Evolutionary conservation across 2,329 filamentous ascomycete genomes (phyloP), one percentile per base, ranked within the genome.

Genomic region (Dothistroma pini): DNA sequence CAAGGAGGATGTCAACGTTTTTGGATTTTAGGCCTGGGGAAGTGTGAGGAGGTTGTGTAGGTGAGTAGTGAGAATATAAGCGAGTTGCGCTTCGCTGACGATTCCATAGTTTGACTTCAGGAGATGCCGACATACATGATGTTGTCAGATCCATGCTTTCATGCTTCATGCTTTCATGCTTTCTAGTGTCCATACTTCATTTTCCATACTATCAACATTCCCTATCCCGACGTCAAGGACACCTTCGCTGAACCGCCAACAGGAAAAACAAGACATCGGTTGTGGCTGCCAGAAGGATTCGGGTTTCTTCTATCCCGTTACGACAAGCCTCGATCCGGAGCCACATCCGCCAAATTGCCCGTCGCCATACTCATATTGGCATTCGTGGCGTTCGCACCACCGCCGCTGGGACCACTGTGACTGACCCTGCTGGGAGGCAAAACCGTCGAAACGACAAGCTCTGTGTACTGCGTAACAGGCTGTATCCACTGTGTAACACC

Each of bases 401-500:
- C 22, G 68, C 49, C 58, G 66, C 59, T 51, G 56, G 63, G 25
- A 70, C 57, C 47, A 25, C 21, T 9, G n/a, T 49, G 21, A 59
- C 51, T 16, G 57, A 35, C 21, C 22, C 25, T 29, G 3, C 5
- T 44, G 12, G 41, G n/a, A 19, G 41, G 16, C 41, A 44, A 44
- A 9, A 44, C 12, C n/a, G 41, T 44, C 41, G 41, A 44, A 19
- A 44, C n/a, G 14, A 44, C 41, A 44, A 44, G 41, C 7, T 44
- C 14, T 19, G 41, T 44, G 14, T n/a, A 44, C n/a, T 44, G 41
- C 41, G 41, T 44, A 9, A 44, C 41, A 9, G 41, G 59, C 54
- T 66, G 64, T 7, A 70, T 31, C 41, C 57, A 62, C 56, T 68
- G 65, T 19, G 64, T 66, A 16, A 70, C 60, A 22, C 59, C 44